A percentile compares a stretch with the other conserved stretches of the same genome.
Conservation (phyloP, 257 asterid species). For the Gardenia jasminoides region DNA sequence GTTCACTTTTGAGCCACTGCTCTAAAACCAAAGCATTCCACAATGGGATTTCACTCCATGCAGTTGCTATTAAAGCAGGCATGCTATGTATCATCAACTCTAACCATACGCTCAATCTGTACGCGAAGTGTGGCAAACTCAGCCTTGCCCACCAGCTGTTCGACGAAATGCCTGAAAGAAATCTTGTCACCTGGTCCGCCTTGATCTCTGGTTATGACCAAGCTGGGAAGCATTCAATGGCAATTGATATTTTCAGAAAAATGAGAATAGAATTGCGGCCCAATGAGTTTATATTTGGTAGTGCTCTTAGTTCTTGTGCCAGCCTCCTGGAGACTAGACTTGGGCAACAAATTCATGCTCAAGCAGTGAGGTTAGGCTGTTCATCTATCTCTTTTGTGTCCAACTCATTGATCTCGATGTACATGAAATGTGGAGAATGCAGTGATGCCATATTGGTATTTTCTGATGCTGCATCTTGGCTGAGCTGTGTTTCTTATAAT, state of each 20-base stretch:
- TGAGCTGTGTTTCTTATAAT: slow-evolving; percentile 53
- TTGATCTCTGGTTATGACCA: slow-evolving; percentile 34
- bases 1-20: slow-evolving; percentile 55
- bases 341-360: slow-evolving; percentile 66
- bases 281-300: slow-evolving; percentile 54
- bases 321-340: slow-evolving; percentile 36
- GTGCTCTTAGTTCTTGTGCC: slow-evolving; percentile 72
- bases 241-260: slow-evolving; percentile 40
- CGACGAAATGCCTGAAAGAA: slow-evolving; percentile 56
- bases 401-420: slow-evolving; percentile 64
- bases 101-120: slow-evolving; percentile 62
- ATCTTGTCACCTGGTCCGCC: slow-evolving; percentile 67
- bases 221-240: slow-evolving; percentile 34
- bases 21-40: slow-evolving; percentile 44
- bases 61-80: slow-evolving; percentile 58
- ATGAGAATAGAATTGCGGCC: slow-evolving; percentile 49
- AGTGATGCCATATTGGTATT: slow-evolving; percentile 52
- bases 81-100: slow-evolving; percentile 25
- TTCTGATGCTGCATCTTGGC: slow-evolving; percentile 18
- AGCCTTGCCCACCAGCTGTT: slow-evolving; percentile 49
- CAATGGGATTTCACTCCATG: slow-evolving; percentile 53
- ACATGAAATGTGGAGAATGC: slow-evolving; percentile 60
- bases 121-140: slow-evolving; percentile 63
- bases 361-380: slow-evolving; percentile 47
- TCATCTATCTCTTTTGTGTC: slow-evolving; percentile 46